Evolutionary conservation across 768 basidiomycete species (phyloP), one percentile per base, ranked within the genome.

Genomic region (Lactifluus hygrophoroides): DNA sequence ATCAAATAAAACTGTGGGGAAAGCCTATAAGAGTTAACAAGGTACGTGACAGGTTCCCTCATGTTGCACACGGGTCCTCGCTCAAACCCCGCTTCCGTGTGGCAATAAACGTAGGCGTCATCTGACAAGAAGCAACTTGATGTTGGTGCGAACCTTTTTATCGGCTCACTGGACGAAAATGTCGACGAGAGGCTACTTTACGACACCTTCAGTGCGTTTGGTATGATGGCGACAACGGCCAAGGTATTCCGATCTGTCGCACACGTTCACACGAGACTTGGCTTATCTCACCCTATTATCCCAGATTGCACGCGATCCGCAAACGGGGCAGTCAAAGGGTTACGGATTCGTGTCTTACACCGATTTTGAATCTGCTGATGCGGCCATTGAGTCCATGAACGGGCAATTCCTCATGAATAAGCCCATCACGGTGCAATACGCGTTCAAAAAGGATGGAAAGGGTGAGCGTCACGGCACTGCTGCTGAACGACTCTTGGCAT

Each of bases 21-120:
- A 98, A 98, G 70, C 96, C 96, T 32, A 96, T 99, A 58, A 81
- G 96, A 64, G 95, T 99, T 63, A 98, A 97, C 80, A 99, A 97
- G 86, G 93, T 90, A 63, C 68, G 85, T 75, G 10, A 7, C 55
- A 44, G 42, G 27, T 54, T 25, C 27, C 40, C 23, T 42, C 40
- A 51, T 56, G 28, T 10, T 38, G 32, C n/a, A 34, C 23, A 27
- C 16, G 28, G n/a, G 43, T 16, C 37, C 5, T 27, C 38, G 43
- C 64, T 59, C 52, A 56, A 60, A 35, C 17, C 23, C 56, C 43
- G 30, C n/a, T 19, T 14, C n/a, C 19, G 34, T 23, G 9, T 38
- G 35, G 42, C 21, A 43, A 27, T 34, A 57, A 37, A 59, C 34
- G 34, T 19, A 96, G 93, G 95, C 95, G 8, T 95, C 93, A 14